Conservation (phyloP, 2,329 filamentous ascomycete species). For the Biscogniauxia sp. region DNA sequence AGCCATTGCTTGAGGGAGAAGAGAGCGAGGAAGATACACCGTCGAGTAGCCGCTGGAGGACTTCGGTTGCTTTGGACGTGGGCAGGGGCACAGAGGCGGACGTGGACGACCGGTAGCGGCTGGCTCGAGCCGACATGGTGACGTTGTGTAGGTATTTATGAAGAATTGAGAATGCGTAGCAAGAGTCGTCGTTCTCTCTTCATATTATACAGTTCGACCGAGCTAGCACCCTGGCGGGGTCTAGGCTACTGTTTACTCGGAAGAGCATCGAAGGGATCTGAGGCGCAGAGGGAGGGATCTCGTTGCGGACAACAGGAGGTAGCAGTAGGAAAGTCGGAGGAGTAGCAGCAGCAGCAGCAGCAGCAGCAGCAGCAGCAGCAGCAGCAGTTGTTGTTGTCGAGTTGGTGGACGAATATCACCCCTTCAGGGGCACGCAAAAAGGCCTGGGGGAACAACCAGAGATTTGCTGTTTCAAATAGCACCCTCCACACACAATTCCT, state of each 20-base stretch:
- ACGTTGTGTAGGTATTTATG: slow-evolving; percentile 10
- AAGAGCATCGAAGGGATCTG: slow-evolving; percentile 27
- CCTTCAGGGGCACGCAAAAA: neutral
- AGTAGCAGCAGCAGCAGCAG: neutral
- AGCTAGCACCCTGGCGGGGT: slow-evolving; percentile 29
- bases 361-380: too few species aligned
- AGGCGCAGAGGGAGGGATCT: slow-evolving; percentile 4
- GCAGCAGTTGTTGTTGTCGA: too few species aligned
- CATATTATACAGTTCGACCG: slow-evolving; percentile 26
- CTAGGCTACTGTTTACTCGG: slow-evolving; percentile 25
- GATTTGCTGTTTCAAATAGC: neutral
- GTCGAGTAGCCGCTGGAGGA: slow-evolving; percentile 55
- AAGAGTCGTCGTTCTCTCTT: slow-evolving; percentile 18
- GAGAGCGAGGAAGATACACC: slow-evolving; percentile 39
- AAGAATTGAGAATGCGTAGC: slow-evolving; percentile 11
- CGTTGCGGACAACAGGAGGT: neutral
- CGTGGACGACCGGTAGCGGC: slow-evolving; percentile 64
- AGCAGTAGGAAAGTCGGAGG: neutral
- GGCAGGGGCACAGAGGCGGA: slow-evolving; percentile 55
- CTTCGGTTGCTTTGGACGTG: slow-evolving; percentile 59
- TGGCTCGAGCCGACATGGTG: slow-evolving; percentile 51
- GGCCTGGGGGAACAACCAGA: neutral
- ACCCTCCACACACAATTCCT: too few species aligned
- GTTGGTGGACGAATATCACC: neutral
- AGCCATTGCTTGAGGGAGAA: slow-evolving; percentile 36